Percentiles rank a stretch among this genome's conserved stretches.
phyloP scores from a whole-genome alignment of 306 rosid species.

The Vigna reflexopilosa region DNA sequence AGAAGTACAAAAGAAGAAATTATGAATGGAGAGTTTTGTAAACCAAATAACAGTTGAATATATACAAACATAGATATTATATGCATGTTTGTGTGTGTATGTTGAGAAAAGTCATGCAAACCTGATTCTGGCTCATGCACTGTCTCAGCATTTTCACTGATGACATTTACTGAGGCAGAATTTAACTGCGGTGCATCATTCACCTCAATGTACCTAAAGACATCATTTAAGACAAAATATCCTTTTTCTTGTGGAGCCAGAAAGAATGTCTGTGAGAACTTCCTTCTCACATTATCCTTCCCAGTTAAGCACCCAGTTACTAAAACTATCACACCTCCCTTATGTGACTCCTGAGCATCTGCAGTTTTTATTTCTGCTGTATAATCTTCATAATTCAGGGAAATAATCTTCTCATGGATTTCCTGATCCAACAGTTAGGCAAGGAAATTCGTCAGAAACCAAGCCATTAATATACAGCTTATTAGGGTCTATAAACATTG shows the following conservation, averaged over 20 bases:
- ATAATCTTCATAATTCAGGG: conserved; percentile 84
- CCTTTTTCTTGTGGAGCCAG: conserved; percentile 98
- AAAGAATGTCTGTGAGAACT: conserved; percentile 90
- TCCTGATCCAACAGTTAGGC: conserved; percentile 66
- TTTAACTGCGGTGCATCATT: conserved; percentile 50
- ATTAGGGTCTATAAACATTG: neutral
- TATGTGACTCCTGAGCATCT: conserved; percentile 90
- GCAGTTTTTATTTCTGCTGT: conserved; percentile 94
- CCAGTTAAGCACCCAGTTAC: conserved; percentile 97
- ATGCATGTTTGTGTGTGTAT: neutral
- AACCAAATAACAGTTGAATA: conserved; percentile 8
- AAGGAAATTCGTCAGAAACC: conserved; percentile 30
- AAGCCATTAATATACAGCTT: conserved; percentile 25
- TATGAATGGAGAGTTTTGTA: conserved; percentile 32
- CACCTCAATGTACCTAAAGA: conserved; percentile 90
- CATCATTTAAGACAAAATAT: conserved; percentile 90
- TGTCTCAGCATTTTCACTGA: conserved; percentile 60
- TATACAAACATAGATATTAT: neutral
- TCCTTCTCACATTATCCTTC: conserved; percentile 81
- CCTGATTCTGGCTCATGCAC: conserved; percentile 70
- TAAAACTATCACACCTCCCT: conserved; percentile 92
- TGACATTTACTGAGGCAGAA: conserved; percentile 52
- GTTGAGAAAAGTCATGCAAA: conserved; percentile 48
- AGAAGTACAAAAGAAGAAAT: conserved; percentile 46
- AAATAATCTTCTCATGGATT: conserved; percentile 80